These are phyloP conservation scores for Colletotrichum musae DNA, from an alignment of 2,329 filamentous ascomycete genomes.

Conservation along the genomic window DNA sequence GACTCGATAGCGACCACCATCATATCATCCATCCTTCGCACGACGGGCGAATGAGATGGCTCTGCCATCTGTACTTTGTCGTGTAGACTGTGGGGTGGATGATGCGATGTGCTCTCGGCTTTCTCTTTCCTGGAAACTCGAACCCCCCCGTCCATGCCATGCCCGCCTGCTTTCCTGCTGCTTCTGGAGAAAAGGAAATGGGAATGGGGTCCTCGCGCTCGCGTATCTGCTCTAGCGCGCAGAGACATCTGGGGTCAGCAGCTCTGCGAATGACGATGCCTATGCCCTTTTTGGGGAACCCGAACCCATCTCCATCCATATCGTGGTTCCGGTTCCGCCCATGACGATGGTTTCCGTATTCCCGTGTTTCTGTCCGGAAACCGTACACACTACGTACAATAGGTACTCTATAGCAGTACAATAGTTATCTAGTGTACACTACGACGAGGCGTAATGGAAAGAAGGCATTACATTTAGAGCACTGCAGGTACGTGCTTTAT, in stretches of 20 bases:
- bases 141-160: conserved; percentile 14
- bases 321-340: conserved; percentile 21
- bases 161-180: conserved; percentile 12
- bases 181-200: conserved; percentile 27
- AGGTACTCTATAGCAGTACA: too few relatives aligned
- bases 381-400: not conserved
- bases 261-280: conserved; percentile 32
- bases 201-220: conserved; percentile 31
- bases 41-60: conserved; percentile 28
- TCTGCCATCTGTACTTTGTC: not conserved
- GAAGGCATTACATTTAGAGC: too few relatives aligned
- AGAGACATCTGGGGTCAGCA: conserved; percentile 19
- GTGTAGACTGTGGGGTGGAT: conserved; percentile 27
- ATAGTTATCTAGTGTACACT: too few relatives aligned
- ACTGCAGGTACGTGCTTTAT: too few relatives aligned
- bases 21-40: conserved; percentile 14
- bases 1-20: conserved; percentile 21
- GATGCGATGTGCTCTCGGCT: conserved; percentile 34
- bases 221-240: conserved; percentile 32
- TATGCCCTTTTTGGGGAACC: conserved; percentile 29
- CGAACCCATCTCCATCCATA: conserved; percentile 26
- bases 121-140: conserved; percentile 22
- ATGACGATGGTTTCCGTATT: conserved; percentile 26
- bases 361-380: conserved; percentile 27
- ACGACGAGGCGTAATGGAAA: too few relatives aligned